Percentiles rank a stretch among this genome's conserved stretches.
These are phyloP conservation scores for Trifolium subterraneum DNA, from an alignment of 306 rosid genomes.

Conservation along the genomic window DNA sequence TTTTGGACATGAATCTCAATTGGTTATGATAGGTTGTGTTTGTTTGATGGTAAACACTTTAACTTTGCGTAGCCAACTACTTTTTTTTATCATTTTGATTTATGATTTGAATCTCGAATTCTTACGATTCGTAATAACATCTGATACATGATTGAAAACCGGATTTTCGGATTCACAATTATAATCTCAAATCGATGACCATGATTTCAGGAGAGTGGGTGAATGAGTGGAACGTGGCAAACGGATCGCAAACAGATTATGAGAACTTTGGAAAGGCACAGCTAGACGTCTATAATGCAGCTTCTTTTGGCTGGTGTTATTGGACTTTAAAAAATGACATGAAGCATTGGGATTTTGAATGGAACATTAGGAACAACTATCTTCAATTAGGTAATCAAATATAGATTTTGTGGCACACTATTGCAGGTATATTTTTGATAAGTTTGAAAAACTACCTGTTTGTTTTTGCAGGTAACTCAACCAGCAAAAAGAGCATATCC, in stretches of 20 bases:
- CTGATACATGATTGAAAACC: not conserved
- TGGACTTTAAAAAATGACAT: constrained; percentile 84
- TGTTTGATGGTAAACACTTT: no score
- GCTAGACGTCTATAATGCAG: constrained; percentile 71
- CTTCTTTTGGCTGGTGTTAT: constrained; percentile 91
- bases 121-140: not conserved
- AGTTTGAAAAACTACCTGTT: not conserved
- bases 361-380: constrained; percentile 76
- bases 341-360: constrained; percentile 88
- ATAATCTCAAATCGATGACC: not conserved
- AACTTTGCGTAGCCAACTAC: no score
- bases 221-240: constrained; percentile 58
- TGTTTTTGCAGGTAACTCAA: constrained; percentile 62
- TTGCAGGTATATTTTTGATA: constrained; percentile 9
- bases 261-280: constrained; percentile 78
- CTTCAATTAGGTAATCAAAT: constrained; percentile 66
- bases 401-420: constrained; percentile 20
- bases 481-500: constrained; percentile 40
- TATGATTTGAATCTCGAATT: no score
- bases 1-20: no score
- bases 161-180: not conserved
- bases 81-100: no score
- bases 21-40: no score
- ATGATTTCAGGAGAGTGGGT: constrained; percentile 59
- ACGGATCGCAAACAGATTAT: constrained; percentile 67